These are phyloP conservation scores for Dactylellina cionopaga DNA, from an alignment of 2,329 filamentous ascomycete genomes.

Conservation along the genomic window DNA sequence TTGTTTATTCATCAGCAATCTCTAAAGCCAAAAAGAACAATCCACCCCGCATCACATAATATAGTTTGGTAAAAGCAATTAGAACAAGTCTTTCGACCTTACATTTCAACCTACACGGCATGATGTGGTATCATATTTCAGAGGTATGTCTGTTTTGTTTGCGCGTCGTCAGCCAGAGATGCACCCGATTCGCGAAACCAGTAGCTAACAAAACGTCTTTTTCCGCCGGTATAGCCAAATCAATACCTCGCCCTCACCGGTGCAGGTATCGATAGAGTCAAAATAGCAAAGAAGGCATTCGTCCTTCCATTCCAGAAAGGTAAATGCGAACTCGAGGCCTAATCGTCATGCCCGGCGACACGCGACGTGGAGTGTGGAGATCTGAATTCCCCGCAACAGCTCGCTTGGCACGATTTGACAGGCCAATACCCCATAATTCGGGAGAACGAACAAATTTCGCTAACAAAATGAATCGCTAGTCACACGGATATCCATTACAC, in stretches of 20 bases:
- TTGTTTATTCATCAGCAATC: not conserved
- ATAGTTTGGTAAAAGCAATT: not conserved
- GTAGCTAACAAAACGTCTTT: slow-evolving; percentile 4
- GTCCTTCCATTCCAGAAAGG: slow-evolving; percentile 75
- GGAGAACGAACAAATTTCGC: too few species aligned
- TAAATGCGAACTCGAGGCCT: not conserved
- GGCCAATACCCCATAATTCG: slow-evolving; percentile 40
- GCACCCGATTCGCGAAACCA: not conserved
- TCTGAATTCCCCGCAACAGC: slow-evolving; percentile 2
- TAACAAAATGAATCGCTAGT: slow-evolving; percentile 55
- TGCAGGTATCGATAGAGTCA: slow-evolving; percentile 76
- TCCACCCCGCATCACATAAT: not conserved
- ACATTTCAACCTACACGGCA: too few species aligned
- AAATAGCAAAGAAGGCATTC: slow-evolving; percentile 80
- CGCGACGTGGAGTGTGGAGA: not conserved
- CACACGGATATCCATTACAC: slow-evolving; percentile 69
- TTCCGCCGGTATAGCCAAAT: slow-evolving; percentile 69
- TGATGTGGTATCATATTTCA: slow-evolving; percentile 55
- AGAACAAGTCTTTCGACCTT: too few species aligned
- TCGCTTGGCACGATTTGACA: slow-evolving; percentile 53
- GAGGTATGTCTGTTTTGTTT: slow-evolving; percentile 47
- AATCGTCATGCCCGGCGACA: not conserved
- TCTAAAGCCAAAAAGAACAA: not conserved
- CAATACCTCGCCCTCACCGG: slow-evolving; percentile 90
- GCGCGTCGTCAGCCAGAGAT: not conserved